Base-by-base conservation (phyloP, 495 filamentous ascomycete genomes). In the Thozetella sp. region DNA sequence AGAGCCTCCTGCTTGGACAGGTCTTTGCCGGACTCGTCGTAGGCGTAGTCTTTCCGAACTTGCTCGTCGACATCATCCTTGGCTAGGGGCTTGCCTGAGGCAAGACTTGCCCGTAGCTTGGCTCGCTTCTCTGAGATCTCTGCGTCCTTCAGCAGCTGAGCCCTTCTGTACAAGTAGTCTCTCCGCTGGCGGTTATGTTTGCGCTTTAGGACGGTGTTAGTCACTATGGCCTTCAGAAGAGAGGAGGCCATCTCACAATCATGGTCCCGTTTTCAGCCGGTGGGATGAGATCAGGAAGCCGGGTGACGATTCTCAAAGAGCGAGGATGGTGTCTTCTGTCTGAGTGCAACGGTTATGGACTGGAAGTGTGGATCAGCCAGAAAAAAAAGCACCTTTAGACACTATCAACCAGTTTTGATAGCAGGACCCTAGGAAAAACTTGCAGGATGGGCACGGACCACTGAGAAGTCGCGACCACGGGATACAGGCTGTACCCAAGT, bases 111-210 rank as follows among this genome's bases (percentile, higher is more conserved):
- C 72, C 93, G 90, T 22, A 99, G 77, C 71, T 93, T 90, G 25
- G 92, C 86, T 67, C 95, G 83, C 73, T 96, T 97, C 74, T 96
- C 90, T 55, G 90, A 88, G 50, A 96, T 93, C 65, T 97, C 93
- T 58, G 95, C 95, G 79, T 97, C 90, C 60, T 90, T 90, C 51
- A 99, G 88, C 20, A 91, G 65, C 11, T 80, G 62, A 1, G 79
- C 80, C 53, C 68, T 79, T 46, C 95, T 90, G 72, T 97, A 97
- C 67, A 99, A 90, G 75, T 97, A 99, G 68, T 99, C 95, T 50
- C 94, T 85, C 64, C 95, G 86, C 75, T 93, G 87, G 60, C 93
- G 88, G 63, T 89, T 87, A 87, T 94, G 90, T 82, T 85, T 86
- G 66, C 83, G 79, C 80, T 84, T 54, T 25, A 10, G 51, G 43